Percentiles rank a stretch among this genome's conserved stretches.
Conservation (phyloP, 768 basidiomycete genomes). For the Mycena capillaripes region DNA sequence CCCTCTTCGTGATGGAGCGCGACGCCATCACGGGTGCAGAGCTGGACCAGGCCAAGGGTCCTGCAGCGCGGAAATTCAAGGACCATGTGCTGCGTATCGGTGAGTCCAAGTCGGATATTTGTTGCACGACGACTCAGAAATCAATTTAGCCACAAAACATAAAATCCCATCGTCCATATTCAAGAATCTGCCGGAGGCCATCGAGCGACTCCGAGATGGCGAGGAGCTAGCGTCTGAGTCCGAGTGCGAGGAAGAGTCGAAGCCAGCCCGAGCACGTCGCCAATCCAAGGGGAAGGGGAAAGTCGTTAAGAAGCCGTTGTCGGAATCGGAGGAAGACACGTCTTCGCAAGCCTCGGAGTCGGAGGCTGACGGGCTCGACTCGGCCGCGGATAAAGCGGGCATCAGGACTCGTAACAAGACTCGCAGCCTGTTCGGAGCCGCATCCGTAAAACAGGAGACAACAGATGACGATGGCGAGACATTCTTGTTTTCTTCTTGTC, state of each 20-base stretch:
- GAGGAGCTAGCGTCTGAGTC: neutral
- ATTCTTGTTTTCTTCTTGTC: too few relatives aligned
- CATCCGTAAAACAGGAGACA: too few relatives aligned
- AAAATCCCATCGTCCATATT: neutral
- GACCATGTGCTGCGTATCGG: slow-evolving; percentile 10
- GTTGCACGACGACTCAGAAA: neutral
- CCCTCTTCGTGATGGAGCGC: neutral
- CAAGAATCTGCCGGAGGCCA: neutral
- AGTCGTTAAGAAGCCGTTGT: neutral
- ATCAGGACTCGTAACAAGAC: neutral
- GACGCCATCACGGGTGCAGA: neutral
- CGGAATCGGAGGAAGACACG: neutral
- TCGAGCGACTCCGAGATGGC: neutral
- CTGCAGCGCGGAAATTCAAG: neutral
- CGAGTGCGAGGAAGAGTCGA: neutral
- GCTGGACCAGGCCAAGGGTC: neutral
- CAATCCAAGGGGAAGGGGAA: neutral
- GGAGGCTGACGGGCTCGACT: neutral
- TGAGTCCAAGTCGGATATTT: neutral
- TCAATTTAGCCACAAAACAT: neutral
- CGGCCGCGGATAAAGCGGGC: neutral
- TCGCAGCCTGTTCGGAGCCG: neutral
- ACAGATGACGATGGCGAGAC: too few relatives aligned
- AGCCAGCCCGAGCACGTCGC: too few relatives aligned
- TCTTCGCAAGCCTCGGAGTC: neutral